A percentile compares a stretch with the other conserved stretches of the same genome.
Evolutionary conservation across 2,329 filamentous ascomycete genomes (phyloP).

Genomic region (Paracoccidioides brasiliensis): DNA sequence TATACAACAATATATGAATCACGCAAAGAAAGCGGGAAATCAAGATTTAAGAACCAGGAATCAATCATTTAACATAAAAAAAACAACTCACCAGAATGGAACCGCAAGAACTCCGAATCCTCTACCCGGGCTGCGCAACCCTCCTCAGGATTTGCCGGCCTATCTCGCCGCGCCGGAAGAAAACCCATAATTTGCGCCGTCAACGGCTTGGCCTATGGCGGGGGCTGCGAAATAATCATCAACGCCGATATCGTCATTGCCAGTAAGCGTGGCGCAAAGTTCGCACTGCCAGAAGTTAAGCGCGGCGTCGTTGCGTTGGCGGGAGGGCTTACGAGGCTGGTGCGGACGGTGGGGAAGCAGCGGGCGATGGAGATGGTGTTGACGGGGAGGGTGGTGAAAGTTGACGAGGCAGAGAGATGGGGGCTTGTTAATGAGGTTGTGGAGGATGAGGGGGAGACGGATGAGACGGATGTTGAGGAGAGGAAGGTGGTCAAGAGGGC

Average conservation of each 20-base stretch:
- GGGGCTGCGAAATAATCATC: slow-evolving; percentile 62
- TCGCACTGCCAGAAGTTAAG: slow-evolving; percentile 59
- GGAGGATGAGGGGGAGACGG: slow-evolving; percentile 14
- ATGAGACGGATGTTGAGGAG: not conserved
- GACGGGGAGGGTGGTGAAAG: slow-evolving; percentile 46
- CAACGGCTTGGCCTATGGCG: slow-evolving; percentile 61
- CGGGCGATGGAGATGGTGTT: slow-evolving; percentile 62
- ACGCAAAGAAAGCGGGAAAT: not conserved
- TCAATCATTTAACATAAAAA: not conserved
- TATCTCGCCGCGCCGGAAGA: slow-evolving; percentile 33
- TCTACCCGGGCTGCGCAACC: slow-evolving; percentile 9
- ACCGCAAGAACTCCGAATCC: slow-evolving; percentile 11
- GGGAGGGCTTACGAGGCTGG: slow-evolving; percentile 55
- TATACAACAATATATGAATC: not conserved
- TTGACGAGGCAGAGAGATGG: slow-evolving; percentile 50
- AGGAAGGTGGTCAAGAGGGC: slow-evolving; percentile 30
- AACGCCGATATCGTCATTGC: slow-evolving; percentile 62
- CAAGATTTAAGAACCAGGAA: not conserved
- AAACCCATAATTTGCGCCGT: slow-evolving; percentile 67
- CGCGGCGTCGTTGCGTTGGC: slow-evolving; percentile 59
- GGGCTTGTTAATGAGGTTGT: slow-evolving; percentile 60
- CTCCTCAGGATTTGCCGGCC: slow-evolving; percentile 30
- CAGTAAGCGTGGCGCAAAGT: slow-evolving; percentile 37
- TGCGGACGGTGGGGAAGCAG: slow-evolving; percentile 52
- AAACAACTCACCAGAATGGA: slow-evolving; percentile 21